Evolutionary conservation across 2,329 filamentous ascomycete species (phyloP).

Genomic region (Sporothrix sp.): DNA sequence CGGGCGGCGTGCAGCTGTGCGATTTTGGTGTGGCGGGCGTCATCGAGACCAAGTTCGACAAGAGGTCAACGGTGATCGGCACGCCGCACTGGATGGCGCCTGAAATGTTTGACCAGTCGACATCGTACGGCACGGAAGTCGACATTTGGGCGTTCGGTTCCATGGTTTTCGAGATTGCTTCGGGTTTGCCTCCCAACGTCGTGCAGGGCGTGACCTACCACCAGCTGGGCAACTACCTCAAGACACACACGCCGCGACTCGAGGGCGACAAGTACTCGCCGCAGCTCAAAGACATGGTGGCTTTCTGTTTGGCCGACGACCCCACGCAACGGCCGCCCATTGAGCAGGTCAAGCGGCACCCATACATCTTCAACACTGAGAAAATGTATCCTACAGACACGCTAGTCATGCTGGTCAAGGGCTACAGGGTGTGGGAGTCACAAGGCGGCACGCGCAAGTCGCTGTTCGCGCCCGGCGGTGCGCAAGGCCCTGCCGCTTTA

Average conservation of each 20-base stretch:
- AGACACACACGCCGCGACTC: conserved; percentile 55
- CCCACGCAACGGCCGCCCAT: conserved; percentile 60
- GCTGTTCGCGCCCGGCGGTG: conserved; percentile 50
- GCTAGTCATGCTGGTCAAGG: conserved; percentile 57
- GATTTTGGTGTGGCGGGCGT: conserved; percentile 78
- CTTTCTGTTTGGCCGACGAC: conserved; percentile 62
- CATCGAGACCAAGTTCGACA: conserved; percentile 64
- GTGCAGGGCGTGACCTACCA: conserved; percentile 42
- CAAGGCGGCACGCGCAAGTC: conserved; percentile 61
- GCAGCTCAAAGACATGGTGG: conserved; percentile 57
- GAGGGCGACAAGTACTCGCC: conserved; percentile 63
- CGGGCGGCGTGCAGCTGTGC: conserved; percentile 68
- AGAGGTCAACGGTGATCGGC: conserved; percentile 71
- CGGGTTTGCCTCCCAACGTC: conserved; percentile 63
- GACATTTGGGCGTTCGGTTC: conserved; percentile 84
- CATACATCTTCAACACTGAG: conserved; percentile 55
- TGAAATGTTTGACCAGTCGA: conserved; percentile 56
- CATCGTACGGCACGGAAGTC: conserved; percentile 60
- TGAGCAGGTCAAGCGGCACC: conserved; percentile 58
- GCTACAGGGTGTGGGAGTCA: conserved; percentile 67
- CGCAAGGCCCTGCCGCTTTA: conserved; percentile 32
- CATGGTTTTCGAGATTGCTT: conserved; percentile 72
- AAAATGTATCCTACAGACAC: conserved; percentile 53
- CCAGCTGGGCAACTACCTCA: conserved; percentile 47
- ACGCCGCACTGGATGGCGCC: conserved; percentile 84